These are phyloP conservation scores for Plasmopara halstedii DNA, from an alignment of 352 stramenopile genomes.

Conservation along the genomic window DNA sequence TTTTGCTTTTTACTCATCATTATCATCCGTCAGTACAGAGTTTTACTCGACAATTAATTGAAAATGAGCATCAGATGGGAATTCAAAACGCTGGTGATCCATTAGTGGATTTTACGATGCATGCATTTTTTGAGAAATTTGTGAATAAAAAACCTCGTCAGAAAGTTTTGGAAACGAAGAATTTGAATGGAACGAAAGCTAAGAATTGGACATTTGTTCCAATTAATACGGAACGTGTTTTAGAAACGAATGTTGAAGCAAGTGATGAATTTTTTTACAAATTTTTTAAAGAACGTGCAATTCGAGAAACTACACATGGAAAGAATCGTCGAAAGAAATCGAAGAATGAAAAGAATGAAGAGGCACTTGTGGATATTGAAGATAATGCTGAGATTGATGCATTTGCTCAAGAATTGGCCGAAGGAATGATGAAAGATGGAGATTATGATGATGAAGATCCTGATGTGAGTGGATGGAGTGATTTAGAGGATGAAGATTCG, in stretches of 20 bases:
- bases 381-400: conserved; percentile 77
- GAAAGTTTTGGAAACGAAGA: conserved; percentile 19
- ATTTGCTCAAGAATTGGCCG: conserved; percentile 84
- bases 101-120: conserved; percentile 95
- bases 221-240: conserved; percentile 64
- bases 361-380: conserved; percentile 51
- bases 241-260: conserved; percentile 59
- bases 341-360: conserved; percentile 27
- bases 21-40: conserved; percentile 95
- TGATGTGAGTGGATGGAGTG: conserved; percentile 64
- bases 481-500: conserved; percentile 29
- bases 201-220: conserved; percentile 69
- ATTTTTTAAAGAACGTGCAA: conserved; percentile 85
- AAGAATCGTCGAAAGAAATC: conserved; percentile 24
- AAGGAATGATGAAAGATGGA: conserved; percentile 83
- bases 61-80: conserved; percentile 28
- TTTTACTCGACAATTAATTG: conserved; percentile 84
- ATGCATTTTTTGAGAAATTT: conserved; percentile 98
- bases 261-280: conserved; percentile 92
- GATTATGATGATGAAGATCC: conserved; percentile 71
- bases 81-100: conserved; percentile 95
- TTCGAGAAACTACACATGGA: conserved; percentile 29
- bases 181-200: conserved; percentile 11
- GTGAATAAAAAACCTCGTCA: conserved; percentile 95
- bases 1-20: conserved; percentile 87